Evolutionary conservation across 202 grass and related monocot species (phyloP), one percentile per base, ranked within the genome.

Genomic region (Eragrostis tef): DNA sequence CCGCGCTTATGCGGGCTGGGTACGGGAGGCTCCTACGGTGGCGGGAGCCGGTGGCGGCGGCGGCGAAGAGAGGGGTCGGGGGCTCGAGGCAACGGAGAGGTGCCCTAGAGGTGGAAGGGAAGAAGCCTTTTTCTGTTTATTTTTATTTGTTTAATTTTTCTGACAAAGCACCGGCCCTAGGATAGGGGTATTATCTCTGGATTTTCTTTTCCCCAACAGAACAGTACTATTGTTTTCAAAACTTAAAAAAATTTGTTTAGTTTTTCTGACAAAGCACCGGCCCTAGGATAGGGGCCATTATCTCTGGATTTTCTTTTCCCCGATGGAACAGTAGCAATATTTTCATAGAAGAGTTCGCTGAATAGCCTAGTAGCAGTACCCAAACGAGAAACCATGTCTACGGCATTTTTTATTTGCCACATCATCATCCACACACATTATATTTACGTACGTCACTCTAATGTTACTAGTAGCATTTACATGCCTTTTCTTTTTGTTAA

Each of bases 161-260:
- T 73, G 49, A 54, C 70, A 13, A 7, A 73, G 50, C 48, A 73
- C 49, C 70, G 70, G 70, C 49, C 20, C 70, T 53, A 54, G 70
- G 49, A 73, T 54, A 36, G 49, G 70, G 9, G 49, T 10, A 54
- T 73, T 73, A 73, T 73, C 70, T 73, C 27, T 54, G 9, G 69
- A 34, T 72, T 71, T 12, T 53, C n/a, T 52, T 54, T 70, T 51
- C 34, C 4, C 31, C 31, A 4, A 34, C 31, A 4, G 31, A 34
- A 34, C 31, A 34, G 31, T 34, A 34, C 2, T 34, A 2, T 1
- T 34, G 2, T 34, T 34, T 34, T 34, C 31, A 34, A n/a, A n/a
- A n/a, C 31, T 34, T 1, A 34, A 34, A 4, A 34, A 34, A 34
- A 39, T 39, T 39, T 39, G 34, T 39, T 39, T 39, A 39, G 6